These are phyloP conservation scores for Immersiporthe knoxdaviesiana DNA, from an alignment of 2,329 filamentous ascomycete species.

Conservation along the genomic window DNA sequence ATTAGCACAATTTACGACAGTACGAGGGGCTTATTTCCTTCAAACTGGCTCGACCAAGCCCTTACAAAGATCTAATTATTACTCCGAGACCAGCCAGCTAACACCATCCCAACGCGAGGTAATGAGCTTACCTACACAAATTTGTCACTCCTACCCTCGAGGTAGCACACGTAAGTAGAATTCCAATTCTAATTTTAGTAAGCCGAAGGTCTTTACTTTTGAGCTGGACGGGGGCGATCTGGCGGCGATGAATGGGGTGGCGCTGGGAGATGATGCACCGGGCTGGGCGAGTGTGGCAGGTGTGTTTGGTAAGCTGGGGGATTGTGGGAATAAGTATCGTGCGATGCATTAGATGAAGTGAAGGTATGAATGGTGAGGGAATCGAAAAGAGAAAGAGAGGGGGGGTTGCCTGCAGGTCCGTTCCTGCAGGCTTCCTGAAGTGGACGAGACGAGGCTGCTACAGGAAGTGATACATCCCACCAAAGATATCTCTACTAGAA, in stretches of 20 bases:
- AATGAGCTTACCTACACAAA: too few relatives aligned
- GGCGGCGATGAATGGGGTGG: slow-evolving; percentile 33
- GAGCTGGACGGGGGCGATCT: slow-evolving; percentile 35
- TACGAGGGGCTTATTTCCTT: slow-evolving; percentile 42
- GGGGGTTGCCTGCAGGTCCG: neutral
- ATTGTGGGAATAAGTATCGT: slow-evolving; percentile 41
- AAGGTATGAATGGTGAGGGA: neutral
- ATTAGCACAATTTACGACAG: too few relatives aligned
- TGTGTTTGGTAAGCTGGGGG: slow-evolving; percentile 36
- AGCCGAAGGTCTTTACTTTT: slow-evolving; percentile 36
- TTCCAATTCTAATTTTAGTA: too few relatives aligned
- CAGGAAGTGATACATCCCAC: neutral
- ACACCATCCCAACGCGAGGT: slow-evolving; percentile 43
- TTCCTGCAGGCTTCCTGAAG: neutral
- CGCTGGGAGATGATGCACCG: slow-evolving; percentile 11
- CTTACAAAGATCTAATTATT: slow-evolving; percentile 37
- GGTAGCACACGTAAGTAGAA: too few relatives aligned
- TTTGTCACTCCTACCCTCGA: too few relatives aligned
- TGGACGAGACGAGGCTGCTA: neutral
- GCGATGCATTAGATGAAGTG: slow-evolving; percentile 32
- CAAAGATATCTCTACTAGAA: neutral
- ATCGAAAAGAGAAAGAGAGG: neutral
- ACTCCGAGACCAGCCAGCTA: slow-evolving; percentile 36
- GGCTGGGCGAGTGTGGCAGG: slow-evolving; percentile 22
- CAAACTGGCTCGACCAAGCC: slow-evolving; percentile 39